Base-by-base conservation (phyloP, 1,139 yeast species). In the Arxiozyma slooffiae region DNA sequence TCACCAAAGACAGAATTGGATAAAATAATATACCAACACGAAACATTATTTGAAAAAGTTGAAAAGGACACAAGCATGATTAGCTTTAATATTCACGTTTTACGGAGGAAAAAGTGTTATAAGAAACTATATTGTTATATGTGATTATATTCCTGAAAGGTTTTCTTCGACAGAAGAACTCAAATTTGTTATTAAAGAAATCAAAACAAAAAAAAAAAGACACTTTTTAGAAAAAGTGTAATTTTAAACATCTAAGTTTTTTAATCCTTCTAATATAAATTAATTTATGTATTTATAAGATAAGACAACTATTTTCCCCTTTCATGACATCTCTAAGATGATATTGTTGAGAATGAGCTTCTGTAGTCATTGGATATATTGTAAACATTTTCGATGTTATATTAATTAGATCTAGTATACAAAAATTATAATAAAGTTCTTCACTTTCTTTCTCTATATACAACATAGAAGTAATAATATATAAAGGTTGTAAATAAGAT, bases 271-370 rank as follows among this genome's bases (percentile, higher is more conserved):
- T n/a, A 66, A 62, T 53, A 60, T 59, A 3, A 50, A 50, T 5
- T 49, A 55, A 6, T 69, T 71, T 71, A 52, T n/a, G n/a, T n/a
- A n/a, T n/a, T n/a, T n/a, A n/a, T n/a, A 48, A 8, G 53, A 58
- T 7, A 46, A 47, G 6, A 41, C 54, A 49, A 42, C 55, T 46
- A 51, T 55, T 11, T 55, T 53, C 26, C 50, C 60, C 37, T 48
- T 52, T 2, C 47, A 41, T 11, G 50, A 54, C 17, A 55, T 50
- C 1, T 43, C 57, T 1, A 22, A 26, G 11, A 37, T 60, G 18
- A 45, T 53, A 20, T 38, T n/a, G n/a, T 26, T 26, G 34, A 26
- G 34, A 26, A 26, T 26, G 34, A 26, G 34, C 34, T 9, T 14
- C 34, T 26, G 34, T 26, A 26, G 9, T 26, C 9, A 26, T 4